These are phyloP conservation scores for Populus euphratica DNA, from an alignment of 345 rosid genomes.

Conservation along the genomic window DNA sequence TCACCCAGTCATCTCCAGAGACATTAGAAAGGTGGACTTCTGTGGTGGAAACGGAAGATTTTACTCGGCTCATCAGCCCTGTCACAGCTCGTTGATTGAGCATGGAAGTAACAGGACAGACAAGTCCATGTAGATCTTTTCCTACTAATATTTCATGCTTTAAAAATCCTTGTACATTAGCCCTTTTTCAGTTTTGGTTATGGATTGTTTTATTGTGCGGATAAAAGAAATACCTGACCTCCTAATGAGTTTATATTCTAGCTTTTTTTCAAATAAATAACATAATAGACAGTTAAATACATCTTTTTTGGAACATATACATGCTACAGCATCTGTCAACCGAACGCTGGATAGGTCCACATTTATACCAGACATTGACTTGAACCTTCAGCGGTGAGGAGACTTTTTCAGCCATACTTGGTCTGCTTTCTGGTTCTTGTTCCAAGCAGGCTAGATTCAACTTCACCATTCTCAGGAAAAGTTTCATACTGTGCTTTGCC, in stretches of 20 bases:
- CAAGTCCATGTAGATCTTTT: constrained; percentile 1
- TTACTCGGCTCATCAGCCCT: constrained; percentile 30
- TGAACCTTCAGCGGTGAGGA: constrained; percentile 34
- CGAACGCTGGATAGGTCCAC: neutral
- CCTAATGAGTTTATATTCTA: neutral
- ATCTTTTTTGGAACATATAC: neutral
- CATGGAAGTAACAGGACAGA: neutral
- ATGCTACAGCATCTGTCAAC: neutral
- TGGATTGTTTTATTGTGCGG: neutral
- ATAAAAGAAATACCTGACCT: neutral
- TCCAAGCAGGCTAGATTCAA: constrained; percentile 30
- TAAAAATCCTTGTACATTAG: neutral
- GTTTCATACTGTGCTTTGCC: constrained; percentile 10
- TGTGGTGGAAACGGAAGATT: constrained; percentile 39
- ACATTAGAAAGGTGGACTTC: constrained; percentile 39
- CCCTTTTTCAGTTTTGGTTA: neutral
- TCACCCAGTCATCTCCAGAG: constrained; percentile 36
- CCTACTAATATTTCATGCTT: neutral
- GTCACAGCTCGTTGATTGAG: constrained; percentile 42
- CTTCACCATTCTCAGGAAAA: constrained; percentile 22
- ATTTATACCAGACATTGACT: neutral
- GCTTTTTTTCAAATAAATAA: neutral
- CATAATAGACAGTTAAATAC: neutral
- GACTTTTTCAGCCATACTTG: constrained; percentile 37
- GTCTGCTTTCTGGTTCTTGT: constrained; percentile 34